A percentile compares a stretch with the other conserved stretches of the same genome.
These are phyloP conservation scores for Fusarium phyllophilum DNA, from an alignment of 2,329 filamentous ascomycete genomes.

Conservation along the genomic window DNA sequence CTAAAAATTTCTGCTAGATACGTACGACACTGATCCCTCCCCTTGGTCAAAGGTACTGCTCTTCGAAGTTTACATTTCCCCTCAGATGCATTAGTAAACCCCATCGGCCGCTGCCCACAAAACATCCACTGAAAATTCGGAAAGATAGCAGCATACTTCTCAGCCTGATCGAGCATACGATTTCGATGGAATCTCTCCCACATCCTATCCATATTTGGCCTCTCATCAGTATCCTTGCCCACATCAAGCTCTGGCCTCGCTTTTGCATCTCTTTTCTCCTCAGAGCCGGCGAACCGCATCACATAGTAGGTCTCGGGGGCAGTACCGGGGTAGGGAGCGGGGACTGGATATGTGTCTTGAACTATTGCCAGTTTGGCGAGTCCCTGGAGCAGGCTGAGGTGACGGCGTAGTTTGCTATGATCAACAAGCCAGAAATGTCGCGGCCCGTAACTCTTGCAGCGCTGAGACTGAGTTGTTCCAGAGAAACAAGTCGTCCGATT, in stretches of 20 bases:
- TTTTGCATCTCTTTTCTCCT: too few species aligned
- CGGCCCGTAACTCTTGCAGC: too few species aligned
- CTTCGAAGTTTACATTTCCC: not conserved
- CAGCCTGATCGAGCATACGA: constrained; percentile 28
- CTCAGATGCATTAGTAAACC: fast-evolving
- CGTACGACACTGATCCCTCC: not conserved
- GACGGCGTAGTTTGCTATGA: not conserved
- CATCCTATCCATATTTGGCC: too few species aligned
- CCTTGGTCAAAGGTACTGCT: not conserved
- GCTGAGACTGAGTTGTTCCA: constrained; percentile 18
- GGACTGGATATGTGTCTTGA: constrained; percentile 21
- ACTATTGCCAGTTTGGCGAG: constrained; percentile 16
- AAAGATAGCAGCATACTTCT: constrained; percentile 15
- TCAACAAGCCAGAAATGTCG: constrained; percentile 3
- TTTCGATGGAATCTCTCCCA: too few species aligned
- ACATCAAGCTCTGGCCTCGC: not conserved
- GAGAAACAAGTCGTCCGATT: constrained; percentile 11
- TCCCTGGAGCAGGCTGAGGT: not conserved
- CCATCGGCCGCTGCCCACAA: constrained; percentile 20
- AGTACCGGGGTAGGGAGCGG: too few species aligned
- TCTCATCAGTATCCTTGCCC: too few species aligned
- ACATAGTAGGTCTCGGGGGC: too few species aligned
- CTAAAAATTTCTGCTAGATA: not conserved
- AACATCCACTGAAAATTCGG: constrained; percentile 26
- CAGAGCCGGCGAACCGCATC: too few species aligned